Evolutionary conservation across 345 rosid species (phyloP), one percentile per base, ranked within the genome.

Genomic region (Cochlearia excelsa): DNA sequence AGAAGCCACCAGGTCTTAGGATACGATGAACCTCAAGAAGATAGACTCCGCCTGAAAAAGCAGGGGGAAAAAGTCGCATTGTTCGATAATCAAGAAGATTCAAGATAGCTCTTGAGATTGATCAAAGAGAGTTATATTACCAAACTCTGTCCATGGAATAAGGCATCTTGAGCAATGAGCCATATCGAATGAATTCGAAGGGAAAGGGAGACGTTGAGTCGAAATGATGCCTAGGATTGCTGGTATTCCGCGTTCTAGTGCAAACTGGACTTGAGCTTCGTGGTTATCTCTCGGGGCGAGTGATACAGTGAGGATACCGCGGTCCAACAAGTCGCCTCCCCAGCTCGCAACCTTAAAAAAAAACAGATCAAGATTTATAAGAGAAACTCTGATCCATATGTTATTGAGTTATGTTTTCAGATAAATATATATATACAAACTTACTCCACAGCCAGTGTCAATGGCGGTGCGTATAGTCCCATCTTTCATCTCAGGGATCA

Each of bases 161-260:
- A 93, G 99, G 80, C 99, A 89, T 80, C 99, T 82, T n/a, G 99
- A 93, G 84, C 99, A 93, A 77, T 93, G 99, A 76, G 99, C 99
- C 94, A 93, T 86, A 75, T 93, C 99, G 53, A 93, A 93, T 35
- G 97, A 82, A 63, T 77, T 82, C n/a, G 99, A 93, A 34, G 99
- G 96, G 81, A 89, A 93, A 34, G 97, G 92, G 33, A 93, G 89
- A 46, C 99, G 89, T 55, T 93, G 99, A 9, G 97, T 89, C 7
- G 99, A 87, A 71, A 93, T 89, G 74, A 93, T 86, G 79, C 99
- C 99, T 10, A 93, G 88, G 38, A 89, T 82, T 4, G 99, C 99
- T 3, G 99, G 99, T 57, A 93, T 87, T 59, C 99, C 99, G 37
- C 99, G 95, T 77, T 93, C 99, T 67, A 93, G 52, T 9, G 99